Evolutionary conservation across 2,329 filamentous ascomycete genomes (phyloP).

Genomic region (Acarospora socialis): DNA sequence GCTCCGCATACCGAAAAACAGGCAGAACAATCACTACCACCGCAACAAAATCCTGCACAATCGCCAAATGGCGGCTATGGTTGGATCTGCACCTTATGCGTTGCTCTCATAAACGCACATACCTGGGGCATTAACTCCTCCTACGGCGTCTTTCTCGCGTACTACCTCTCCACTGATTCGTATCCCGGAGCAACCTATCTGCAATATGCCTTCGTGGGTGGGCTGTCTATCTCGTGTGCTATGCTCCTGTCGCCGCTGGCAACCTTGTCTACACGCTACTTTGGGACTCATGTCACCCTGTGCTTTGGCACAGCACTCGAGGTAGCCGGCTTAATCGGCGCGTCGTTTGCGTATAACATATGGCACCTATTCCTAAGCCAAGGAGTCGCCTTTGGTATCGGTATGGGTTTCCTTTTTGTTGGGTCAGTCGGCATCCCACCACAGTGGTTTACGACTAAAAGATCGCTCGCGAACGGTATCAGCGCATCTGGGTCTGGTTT

Average conservation of each 20-base stretch:
- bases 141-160: constrained; percentile 45
- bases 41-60: no score
- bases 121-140: constrained; percentile 58
- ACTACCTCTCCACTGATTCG: constrained; percentile 41
- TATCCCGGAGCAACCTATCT: constrained; percentile 42
- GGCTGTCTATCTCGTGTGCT: constrained; percentile 43
- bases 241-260: constrained; percentile 43
- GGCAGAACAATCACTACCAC: no score
- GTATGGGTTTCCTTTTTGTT: constrained; percentile 49
- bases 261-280: constrained; percentile 38
- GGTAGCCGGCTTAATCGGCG: constrained; percentile 39
- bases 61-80: constrained; percentile 45
- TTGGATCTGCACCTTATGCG: constrained; percentile 44
- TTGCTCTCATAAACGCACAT: constrained; percentile 49
- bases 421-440: constrained; percentile 41
- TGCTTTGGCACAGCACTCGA: constrained; percentile 42
- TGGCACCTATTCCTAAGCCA: constrained; percentile 49
- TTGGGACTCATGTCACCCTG: constrained; percentile 39
- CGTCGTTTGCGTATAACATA: constrained; percentile 40
- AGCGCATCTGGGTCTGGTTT: constrained; percentile 44
- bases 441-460: constrained; percentile 46
- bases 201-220: constrained; percentile 46
- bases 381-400: constrained; percentile 47
- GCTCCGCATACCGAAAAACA: no score
- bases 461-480: constrained; percentile 47